Evolutionary conservation across 2,329 filamentous ascomycete genomes (phyloP).

Genomic region (Botrytis sinoallii): DNA sequence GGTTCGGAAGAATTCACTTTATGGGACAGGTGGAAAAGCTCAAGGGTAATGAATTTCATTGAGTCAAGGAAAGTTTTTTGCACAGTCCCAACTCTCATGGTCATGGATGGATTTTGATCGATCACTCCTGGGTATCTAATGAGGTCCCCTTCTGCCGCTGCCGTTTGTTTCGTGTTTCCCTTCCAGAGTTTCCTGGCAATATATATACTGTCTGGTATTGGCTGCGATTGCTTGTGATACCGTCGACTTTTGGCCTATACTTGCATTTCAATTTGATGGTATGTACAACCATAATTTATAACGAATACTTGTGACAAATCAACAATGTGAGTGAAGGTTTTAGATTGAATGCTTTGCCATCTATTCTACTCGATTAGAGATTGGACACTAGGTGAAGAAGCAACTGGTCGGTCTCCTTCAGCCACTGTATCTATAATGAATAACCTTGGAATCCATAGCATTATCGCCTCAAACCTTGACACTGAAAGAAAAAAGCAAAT

Average conservation of each 20-base stretch:
- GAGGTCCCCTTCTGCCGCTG: not conserved
- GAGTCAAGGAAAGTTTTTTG: not conserved
- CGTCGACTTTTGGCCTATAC: not conserved
- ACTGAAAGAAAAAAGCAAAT: not conserved
- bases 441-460: not conserved
- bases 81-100: not conserved
- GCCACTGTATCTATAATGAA: not conserved
- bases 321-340: not conserved
- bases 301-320: not conserved
- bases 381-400: not conserved
- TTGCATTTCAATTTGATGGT: not conserved
- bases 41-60: not conserved
- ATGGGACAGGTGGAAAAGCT: not conserved
- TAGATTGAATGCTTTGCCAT: not conserved
- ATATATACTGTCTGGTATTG: not conserved
- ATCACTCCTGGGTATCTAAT: not conserved
- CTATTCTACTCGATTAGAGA: not conserved
- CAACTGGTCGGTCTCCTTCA: not conserved
- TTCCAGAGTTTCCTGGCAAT: not conserved
- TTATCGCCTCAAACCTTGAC: not conserved
- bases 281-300: not conserved
- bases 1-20: not conserved
- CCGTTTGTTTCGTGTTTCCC: not conserved
- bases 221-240: not conserved
- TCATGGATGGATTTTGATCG: not conserved